Evolutionary conservation across 1,284 basidiomycete genomes (phyloP).

Genomic region (Psilocybe mexicana): DNA sequence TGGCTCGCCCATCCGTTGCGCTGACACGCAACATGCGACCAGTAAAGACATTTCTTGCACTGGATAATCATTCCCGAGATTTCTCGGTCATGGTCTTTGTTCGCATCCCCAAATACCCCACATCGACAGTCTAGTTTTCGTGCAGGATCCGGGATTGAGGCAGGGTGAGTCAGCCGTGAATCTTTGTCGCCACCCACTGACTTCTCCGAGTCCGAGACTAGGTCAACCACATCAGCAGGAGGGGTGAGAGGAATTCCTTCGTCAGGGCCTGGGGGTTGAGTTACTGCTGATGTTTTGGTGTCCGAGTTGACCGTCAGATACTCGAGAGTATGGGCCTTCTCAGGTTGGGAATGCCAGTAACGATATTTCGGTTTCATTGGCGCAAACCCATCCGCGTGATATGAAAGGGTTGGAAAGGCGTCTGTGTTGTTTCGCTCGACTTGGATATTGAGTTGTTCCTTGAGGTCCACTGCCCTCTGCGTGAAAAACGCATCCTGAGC

Average conservation of each 20-base stretch:
- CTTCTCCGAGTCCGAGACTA: too few species aligned
- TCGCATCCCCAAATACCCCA: conserved; percentile 20
- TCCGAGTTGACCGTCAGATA: conserved; percentile 7
- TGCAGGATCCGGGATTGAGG: conserved; percentile 12
- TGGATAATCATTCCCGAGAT: conserved; percentile 17
- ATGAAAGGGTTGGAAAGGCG: not conserved
- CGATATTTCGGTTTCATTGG: conserved; percentile 1
- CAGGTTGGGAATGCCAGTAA: conserved; percentile 9
- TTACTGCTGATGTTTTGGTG: not conserved
- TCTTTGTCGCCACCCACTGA: too few species aligned
- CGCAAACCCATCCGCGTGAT: not conserved
- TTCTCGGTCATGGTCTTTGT: conserved; percentile 8
- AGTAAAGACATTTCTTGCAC: conserved; percentile 17
- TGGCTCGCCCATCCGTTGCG: conserved; percentile 18
- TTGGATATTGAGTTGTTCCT: conserved; percentile 2
- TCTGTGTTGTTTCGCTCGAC: not conserved
- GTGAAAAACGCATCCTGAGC: conserved; percentile 17
- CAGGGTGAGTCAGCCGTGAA: not conserved
- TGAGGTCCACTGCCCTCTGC: not conserved
- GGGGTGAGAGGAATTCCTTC: too few species aligned
- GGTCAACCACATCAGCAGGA: too few species aligned
- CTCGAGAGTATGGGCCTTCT: not conserved
- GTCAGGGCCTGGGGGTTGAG: not conserved
- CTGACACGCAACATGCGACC: conserved; percentile 26
- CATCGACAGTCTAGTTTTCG: conserved; percentile 21